Base-by-base conservation (phyloP, 1,284 basidiomycete species). In the Hemileia vastatrix region DNA sequence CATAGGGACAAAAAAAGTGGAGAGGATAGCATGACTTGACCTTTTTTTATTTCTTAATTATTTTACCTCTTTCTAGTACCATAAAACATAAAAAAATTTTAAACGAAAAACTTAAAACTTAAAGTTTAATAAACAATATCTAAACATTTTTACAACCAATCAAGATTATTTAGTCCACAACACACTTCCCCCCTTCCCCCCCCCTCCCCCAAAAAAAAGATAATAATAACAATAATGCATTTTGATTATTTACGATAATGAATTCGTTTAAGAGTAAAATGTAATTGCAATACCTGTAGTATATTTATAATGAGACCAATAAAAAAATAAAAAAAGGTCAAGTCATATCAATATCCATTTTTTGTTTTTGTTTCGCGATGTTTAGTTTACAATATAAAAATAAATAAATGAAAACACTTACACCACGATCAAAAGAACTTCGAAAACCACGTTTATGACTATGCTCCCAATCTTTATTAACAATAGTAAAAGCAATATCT, bases 381-480 rank as follows among this genome's bases (percentile, higher is more conserved):
- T n/a, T 23, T 31, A 13, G 6, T 32, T 6, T 47, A 24, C 11
- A n/a, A 67, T 55, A 50, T 40, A 68, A 66, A 71, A 54, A 71
- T 65, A 40, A 75, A 67, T 67, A 73, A 73, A n/a, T 72, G 54
- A 11, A 55, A 21, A 19, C 5, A 63, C 61, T 52, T 44, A 83
- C 80, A n/a, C 81, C 81, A 40, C 81, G 74, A 66, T 82, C 81
- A 69, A 82, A 83, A 40, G 78, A 78, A 66, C 78, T 79, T 63
- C 80, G 72, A 75, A 82, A 83, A 0, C 82, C 82, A 36, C 79
- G 71, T 78, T 92, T 93, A 72, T 98, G 94, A 56, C 90, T 92
- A 77, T 90, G 94, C 73, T 98, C 95, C 95, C 95, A 98, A 76
- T 94, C 92, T 61, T 89, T 83, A 71, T 96, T 91, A 58, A 99